Evolutionary conservation across 306 rosid species (phyloP).

Genomic region (Prunus mongolica): DNA sequence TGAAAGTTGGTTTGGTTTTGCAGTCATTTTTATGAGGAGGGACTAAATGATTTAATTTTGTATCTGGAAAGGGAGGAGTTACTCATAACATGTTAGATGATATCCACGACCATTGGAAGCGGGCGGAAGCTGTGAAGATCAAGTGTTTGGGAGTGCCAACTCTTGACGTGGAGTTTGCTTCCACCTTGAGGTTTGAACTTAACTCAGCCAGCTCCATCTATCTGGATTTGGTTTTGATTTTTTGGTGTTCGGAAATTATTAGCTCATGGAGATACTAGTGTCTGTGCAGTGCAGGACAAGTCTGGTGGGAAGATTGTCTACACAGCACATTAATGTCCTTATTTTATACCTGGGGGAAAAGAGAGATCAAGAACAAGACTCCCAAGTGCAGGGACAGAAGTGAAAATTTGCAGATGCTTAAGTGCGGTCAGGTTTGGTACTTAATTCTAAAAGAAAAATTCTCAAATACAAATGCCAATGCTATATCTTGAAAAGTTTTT

Average conservation of each 20-base stretch:
- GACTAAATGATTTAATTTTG: slow-evolving; percentile 23
- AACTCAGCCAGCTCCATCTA: not conserved
- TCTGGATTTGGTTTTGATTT: not conserved
- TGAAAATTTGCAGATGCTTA: not conserved
- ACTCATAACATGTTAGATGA: slow-evolving; percentile 90
- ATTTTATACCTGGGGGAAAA: slow-evolving; percentile 75
- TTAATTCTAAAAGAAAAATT: not conserved
- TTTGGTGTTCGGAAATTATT: slow-evolving; percentile 13
- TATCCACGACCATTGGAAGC: slow-evolving; percentile 88
- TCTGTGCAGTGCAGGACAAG: slow-evolving; percentile 53
- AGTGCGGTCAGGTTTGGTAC: not conserved
- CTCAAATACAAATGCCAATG: not conserved
- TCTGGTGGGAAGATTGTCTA: slow-evolving; percentile 73
- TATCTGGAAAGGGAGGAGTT: slow-evolving; percentile 79
- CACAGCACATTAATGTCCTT: slow-evolving; percentile 58
- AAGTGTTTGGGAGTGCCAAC: slow-evolving; percentile 96
- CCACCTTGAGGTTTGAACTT: slow-evolving; percentile 70
- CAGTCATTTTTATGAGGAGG: not conserved
- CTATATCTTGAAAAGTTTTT: not conserved
- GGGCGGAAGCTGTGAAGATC: slow-evolving; percentile 95
- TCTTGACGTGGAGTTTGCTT: slow-evolving; percentile 90
- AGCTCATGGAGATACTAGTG: slow-evolving; percentile 31
- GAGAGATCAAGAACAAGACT: slow-evolving; percentile 25
- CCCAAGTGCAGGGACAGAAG: slow-evolving; percentile 18
- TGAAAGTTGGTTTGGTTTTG: not conserved